A percentile compares a stretch with the other conserved stretches of the same genome.
phyloP scores from a whole-genome alignment of 2,329 filamentous ascomycete genomes.

The Dactylellina drechsleri region DNA sequence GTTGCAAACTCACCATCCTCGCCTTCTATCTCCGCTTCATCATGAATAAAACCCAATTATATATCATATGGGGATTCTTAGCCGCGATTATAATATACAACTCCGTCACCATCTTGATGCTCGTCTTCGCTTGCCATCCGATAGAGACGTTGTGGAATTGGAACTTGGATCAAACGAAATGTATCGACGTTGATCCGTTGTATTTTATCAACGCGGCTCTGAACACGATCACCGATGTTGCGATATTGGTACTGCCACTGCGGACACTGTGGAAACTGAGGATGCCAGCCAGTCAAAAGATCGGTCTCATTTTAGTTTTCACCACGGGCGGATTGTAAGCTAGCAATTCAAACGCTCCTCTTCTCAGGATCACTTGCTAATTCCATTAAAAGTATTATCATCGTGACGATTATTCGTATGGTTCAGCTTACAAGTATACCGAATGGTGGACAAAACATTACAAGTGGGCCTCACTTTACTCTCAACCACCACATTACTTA shows the following conservation, averaged over 20 bases:
- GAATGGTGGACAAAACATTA: slow-evolving; percentile 47
- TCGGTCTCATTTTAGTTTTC: slow-evolving; percentile 66
- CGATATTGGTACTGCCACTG: slow-evolving; percentile 63
- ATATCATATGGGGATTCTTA: slow-evolving; percentile 43
- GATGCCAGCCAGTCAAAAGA: slow-evolving; percentile 64
- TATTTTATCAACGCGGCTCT: slow-evolving; percentile 48
- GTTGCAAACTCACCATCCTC: slow-evolving; percentile 51
- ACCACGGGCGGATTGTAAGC: slow-evolving; percentile 52
- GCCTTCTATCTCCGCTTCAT: slow-evolving; percentile 50
- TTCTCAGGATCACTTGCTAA: too few species aligned
- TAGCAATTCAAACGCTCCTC: too few species aligned
- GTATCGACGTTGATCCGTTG: slow-evolving; percentile 34
- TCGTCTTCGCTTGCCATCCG: slow-evolving; percentile 41
- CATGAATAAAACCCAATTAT: slow-evolving; percentile 47
- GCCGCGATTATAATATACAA: slow-evolving; percentile 46
- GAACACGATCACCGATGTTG: slow-evolving; percentile 43
- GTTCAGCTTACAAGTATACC: slow-evolving; percentile 49
- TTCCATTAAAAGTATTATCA: slow-evolving; percentile 25
- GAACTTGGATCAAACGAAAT: slow-evolving; percentile 39
- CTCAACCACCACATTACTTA: background rate
- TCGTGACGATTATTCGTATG: slow-evolving; percentile 48
- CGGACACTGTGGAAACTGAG: slow-evolving; percentile 64
- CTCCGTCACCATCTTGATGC: slow-evolving; percentile 34
- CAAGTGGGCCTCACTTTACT: slow-evolving; percentile 18
- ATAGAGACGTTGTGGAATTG: slow-evolving; percentile 36